Base-by-base conservation (phyloP, 257 asterid species). In the Nemophila menziesii region DNA sequence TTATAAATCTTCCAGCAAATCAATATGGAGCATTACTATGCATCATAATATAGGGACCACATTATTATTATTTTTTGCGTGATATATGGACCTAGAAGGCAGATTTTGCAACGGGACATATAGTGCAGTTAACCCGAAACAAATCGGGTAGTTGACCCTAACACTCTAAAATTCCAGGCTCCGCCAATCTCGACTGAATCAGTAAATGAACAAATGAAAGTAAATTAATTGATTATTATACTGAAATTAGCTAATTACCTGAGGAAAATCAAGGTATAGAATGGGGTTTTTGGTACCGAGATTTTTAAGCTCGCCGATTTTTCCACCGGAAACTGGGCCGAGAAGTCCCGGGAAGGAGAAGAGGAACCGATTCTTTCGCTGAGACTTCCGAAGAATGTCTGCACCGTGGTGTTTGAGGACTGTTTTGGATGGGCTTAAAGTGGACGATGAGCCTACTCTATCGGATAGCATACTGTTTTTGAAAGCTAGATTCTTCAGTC, bases 301-400 rank as follows among this genome's bases (percentile, higher is more conserved):
- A 62, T 86, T 84, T 55, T 68, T 80, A 53, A 84, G 86, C 38
- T 80, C 90, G 43, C 95, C 95, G 13, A 84, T 71, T 57, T 80
- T 86, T 2, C 94, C 96, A 8, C 94, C 92, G 6, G 92, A 71
- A 48, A 82, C 40, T n/a, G 94, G 82, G 16, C 64, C 87, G 10
- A 86, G 62, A n/a, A 72, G 77, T 13, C 86, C 95, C 8, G 86
- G 94, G 47, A 86, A 77, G 10, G 96, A 86, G 79, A 86, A 86
- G 14, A 86, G 69, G 17, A 52, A 82, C 5, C 63, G 72, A 61
- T 70, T 86, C 76, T 79, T 82, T 43, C 94, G 67, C 44, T 86
- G 94, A 0, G 96, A 86, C 67, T 86, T 86, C 21, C 73, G 57
- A 11, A 82, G 16, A n/a, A 86, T 74, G 62, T 86, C 94, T 52